Conservation (phyloP, 148 eudicot species). For the Camellia sinensis region DNA sequence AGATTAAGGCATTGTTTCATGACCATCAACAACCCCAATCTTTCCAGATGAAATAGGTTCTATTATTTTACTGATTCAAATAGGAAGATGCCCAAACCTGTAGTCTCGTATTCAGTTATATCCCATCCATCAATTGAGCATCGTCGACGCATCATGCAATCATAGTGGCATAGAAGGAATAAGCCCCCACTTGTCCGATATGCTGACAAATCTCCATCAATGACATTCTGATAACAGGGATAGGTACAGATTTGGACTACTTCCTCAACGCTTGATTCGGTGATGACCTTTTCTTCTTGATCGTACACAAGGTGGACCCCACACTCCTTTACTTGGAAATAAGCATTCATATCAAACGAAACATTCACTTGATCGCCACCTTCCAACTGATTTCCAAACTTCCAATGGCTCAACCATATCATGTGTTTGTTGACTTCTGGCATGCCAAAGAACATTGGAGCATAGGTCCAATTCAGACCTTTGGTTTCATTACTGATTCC, state of each 20-base stretch:
- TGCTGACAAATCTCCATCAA: not conserved
- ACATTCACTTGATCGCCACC: not conserved
- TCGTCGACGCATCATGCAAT: not conserved
- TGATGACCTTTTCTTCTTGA: not conserved
- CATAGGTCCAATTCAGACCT: not conserved
- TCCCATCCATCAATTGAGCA: not conserved
- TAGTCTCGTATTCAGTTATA: not conserved
- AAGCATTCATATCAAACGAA: not conserved
- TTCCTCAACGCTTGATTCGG: not conserved
- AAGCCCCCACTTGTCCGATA: not conserved
- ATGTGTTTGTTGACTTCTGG: not conserved
- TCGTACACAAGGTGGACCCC: not conserved
- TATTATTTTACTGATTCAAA: not conserved
- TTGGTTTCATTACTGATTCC: not conserved
- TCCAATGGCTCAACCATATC: conserved; percentile 1
- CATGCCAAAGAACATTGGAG: not conserved
- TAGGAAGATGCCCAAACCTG: not conserved
- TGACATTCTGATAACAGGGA: not conserved
- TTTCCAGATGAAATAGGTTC: not conserved
- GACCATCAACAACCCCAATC: not conserved
- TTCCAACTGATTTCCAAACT: not conserved
- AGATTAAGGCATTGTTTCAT: not conserved
- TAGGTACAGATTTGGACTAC: not conserved
- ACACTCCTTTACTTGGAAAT: not conserved
- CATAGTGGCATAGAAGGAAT: not conserved